Percentiles rank a stretch among this genome's conserved stretches.
Evolutionary conservation across 202 grass and related monocot species (phyloP).

Genomic region (Elaeis oleifera): DNA sequence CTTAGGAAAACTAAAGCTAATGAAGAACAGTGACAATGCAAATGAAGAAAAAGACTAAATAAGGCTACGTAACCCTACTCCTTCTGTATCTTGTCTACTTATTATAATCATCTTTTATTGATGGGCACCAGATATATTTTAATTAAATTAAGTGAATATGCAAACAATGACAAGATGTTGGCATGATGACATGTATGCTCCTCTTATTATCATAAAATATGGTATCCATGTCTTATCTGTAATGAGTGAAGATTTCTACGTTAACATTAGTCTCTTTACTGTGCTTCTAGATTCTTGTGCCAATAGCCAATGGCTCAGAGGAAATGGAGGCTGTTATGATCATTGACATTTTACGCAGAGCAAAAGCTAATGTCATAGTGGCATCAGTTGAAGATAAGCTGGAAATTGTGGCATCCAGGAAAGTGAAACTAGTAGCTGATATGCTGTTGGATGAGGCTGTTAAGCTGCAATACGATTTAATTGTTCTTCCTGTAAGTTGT

Average conservation of each 20-base stretch:
- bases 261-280: not conserved
- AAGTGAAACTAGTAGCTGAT: conserved; percentile 61
- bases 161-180: too few relatives aligned
- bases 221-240: too few relatives aligned
- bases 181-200: too few relatives aligned
- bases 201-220: too few relatives aligned
- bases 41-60: too few relatives aligned
- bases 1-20: too few relatives aligned
- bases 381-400: conserved; percentile 44
- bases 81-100: too few relatives aligned
- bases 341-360: conserved; percentile 58
- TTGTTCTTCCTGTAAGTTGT: conserved; percentile 58
- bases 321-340: conserved; percentile 62
- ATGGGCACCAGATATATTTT: too few relatives aligned
- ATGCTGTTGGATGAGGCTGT: conserved; percentile 38
- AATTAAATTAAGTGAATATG: too few relatives aligned
- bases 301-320: conserved; percentile 53
- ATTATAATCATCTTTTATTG: too few relatives aligned
- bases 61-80: too few relatives aligned
- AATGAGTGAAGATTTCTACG: not conserved
- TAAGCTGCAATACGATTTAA: conserved; percentile 46
- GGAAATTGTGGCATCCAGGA: conserved; percentile 45
- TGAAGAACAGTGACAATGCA: too few relatives aligned
- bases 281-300: conserved; percentile 54
- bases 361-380: conserved; percentile 59